These are phyloP conservation scores for Daedaleopsis nitida DNA, from an alignment of 768 basidiomycete species.

Conservation along the genomic window DNA sequence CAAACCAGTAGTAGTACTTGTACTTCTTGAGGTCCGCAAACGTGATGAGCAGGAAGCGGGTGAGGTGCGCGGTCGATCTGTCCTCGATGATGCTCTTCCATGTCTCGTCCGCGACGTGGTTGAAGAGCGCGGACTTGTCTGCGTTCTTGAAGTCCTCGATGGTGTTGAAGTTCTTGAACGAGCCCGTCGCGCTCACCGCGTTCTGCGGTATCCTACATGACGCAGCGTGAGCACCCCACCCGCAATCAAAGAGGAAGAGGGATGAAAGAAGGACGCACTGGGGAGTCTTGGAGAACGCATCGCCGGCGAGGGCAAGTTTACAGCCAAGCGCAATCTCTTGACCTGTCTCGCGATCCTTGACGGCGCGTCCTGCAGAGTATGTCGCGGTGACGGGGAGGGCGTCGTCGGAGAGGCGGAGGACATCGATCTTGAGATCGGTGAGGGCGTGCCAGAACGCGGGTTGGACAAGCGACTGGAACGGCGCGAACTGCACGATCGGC, in stretches of 20 bases:
- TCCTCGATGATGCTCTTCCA: slow-evolving; percentile 62
- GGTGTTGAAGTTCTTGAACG: slow-evolving; percentile 94
- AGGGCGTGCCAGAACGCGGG: slow-evolving; percentile 95
- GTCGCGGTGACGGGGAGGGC: slow-evolving; percentile 63
- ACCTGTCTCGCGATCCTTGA: slow-evolving; percentile 78
- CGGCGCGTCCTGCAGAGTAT: slow-evolving; percentile 69
- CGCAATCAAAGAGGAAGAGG: too few relatives aligned
- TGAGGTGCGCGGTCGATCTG: slow-evolving; percentile 59
- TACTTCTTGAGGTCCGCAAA: slow-evolving; percentile 99
- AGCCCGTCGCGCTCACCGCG: slow-evolving; percentile 58
- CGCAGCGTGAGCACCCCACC: background rate
- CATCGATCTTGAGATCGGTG: slow-evolving; percentile 87
- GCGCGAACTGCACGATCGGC: slow-evolving; percentile 84
- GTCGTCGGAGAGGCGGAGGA: slow-evolving; percentile 79
- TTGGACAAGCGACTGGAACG: slow-evolving; percentile 83
- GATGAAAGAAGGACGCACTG: slow-evolving; percentile 41
- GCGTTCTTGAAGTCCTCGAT: slow-evolving; percentile 93
- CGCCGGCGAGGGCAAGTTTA: slow-evolving; percentile 63
- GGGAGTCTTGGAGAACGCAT: slow-evolving; percentile 55
- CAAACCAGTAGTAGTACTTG: slow-evolving; percentile 98
- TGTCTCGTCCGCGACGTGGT: slow-evolving; percentile 70
- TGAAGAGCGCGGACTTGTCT: slow-evolving; percentile 90
- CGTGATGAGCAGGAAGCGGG: slow-evolving; percentile 85
- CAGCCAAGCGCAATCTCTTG: slow-evolving; percentile 72
- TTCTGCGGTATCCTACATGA: slow-evolving; percentile 45